Evolutionary conservation across 1,284 basidiomycete genomes (phyloP), one percentile per base, ranked within the genome.

Genomic region (Trametes sp.): DNA sequence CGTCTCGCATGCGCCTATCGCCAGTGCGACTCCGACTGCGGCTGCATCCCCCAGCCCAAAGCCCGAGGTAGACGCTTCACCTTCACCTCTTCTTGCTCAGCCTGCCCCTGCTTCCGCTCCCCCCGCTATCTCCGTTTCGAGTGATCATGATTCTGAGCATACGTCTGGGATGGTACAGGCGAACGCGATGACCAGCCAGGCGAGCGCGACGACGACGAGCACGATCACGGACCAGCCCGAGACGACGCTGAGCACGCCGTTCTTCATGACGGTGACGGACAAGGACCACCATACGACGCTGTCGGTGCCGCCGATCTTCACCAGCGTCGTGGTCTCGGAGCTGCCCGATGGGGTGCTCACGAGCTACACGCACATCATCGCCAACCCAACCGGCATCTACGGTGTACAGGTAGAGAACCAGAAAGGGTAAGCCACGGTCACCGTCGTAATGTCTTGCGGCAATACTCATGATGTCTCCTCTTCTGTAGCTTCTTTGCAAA

Each of bases 401-500:
- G 68, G 67, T 14, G 66, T 73, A n/a, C n/a, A 55, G 41, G 28
- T 46, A 19, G 61, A 62, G 16, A 41, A 49, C 16, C 23, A 36
- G 26, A 45, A n/a, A 38, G 56, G 57, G 55, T 52, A 24, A 46
- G 44, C 28, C 16, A 10, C 23, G 10, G 41, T n/a, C 21, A 23
- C 33, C 55, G 19, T 59, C 19, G 7, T 35, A 13, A 24, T 21
- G 31, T 2, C 16, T 14, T 36, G 35, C 41, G 44, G 19, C 26
- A 26, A 26, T 33, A 24, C 21, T 41, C 11, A 33, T 8, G 13
- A 41, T 61, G n/a, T n/a, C 6, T 38, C 44, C 19, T 53, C 31
- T 46, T 44, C 63, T 36, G 54, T 45, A 88, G 87, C 11, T 84
- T 89, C 72, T 80, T 87, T 59, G 72, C 78, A 19, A 82, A 88